Conservation (phyloP, 306 rosid genomes). For the Quercus mongolica region DNA sequence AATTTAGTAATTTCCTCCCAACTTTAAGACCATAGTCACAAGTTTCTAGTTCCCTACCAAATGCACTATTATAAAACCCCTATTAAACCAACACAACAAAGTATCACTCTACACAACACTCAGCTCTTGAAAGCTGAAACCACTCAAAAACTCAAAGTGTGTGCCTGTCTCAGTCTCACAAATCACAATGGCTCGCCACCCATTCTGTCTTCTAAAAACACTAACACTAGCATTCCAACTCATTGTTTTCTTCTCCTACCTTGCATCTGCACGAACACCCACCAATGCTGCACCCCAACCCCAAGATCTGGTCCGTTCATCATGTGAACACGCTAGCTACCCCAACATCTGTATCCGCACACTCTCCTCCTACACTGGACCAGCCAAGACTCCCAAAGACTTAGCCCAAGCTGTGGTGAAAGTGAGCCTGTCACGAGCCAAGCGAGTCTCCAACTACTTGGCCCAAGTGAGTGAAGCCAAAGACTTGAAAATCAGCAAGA, state of each 20-base stretch:
- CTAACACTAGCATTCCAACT: neutral
- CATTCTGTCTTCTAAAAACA: neutral
- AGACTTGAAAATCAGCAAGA: neutral
- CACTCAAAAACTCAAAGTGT: neutral
- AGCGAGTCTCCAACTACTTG: slow-evolving; percentile 37
- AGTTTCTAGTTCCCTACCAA: neutral
- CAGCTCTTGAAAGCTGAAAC: neutral
- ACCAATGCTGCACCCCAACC: neutral
- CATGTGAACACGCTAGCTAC: slow-evolving; percentile 69
- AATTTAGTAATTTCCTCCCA: neutral
- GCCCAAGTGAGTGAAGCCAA: neutral
- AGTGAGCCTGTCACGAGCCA: slow-evolving; percentile 54
- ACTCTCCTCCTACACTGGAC: slow-evolving; percentile 43
- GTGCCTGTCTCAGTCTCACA: neutral
- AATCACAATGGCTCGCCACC: slow-evolving; percentile 20
- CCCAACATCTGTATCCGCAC: slow-evolving; percentile 67
- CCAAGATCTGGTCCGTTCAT: slow-evolving; percentile 49
- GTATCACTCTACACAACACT: neutral
- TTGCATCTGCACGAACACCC: slow-evolving; percentile 20
- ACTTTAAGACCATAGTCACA: neutral
- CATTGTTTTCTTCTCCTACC: neutral
- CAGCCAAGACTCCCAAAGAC: slow-evolving; percentile 48
- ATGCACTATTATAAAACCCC: neutral
- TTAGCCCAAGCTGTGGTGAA: slow-evolving; percentile 65
- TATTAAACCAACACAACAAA: neutral